These are phyloP conservation scores for Chytriomyces confervae DNA, from an alignment of 192 early-diverging fungal species.

Conservation along the genomic window DNA sequence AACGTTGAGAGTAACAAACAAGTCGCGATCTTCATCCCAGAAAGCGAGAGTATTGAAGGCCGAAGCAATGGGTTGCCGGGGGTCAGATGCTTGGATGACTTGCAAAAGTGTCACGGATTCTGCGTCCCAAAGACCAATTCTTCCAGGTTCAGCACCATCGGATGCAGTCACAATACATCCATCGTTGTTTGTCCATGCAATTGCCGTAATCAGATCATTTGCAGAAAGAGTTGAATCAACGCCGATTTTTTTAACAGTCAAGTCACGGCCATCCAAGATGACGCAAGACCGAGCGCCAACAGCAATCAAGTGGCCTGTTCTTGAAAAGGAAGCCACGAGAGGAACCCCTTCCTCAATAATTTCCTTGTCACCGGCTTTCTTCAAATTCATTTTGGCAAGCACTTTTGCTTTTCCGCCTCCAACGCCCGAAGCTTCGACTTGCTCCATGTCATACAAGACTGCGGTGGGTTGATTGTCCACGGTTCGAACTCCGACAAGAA, in stretches of 20 bases:
- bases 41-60: conserved; percentile 29
- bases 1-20: conserved; percentile 30
- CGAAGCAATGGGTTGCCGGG: conserved; percentile 33
- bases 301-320: conserved; percentile 23
- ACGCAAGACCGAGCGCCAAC: conserved; percentile 28
- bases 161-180: conserved; percentile 40
- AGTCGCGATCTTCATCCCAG: conserved; percentile 36
- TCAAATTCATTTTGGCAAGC: conserved; percentile 23
- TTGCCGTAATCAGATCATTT: conserved; percentile 34
- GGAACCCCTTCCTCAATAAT: conserved; percentile 28
- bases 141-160: conserved; percentile 34
- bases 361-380: not conserved
- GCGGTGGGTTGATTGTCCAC: conserved; percentile 30
- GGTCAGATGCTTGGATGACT: conserved; percentile 18
- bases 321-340: conserved; percentile 16
- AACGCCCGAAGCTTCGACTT: conserved; percentile 24
- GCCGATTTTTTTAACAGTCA: conserved; percentile 25
- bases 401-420: conserved; percentile 32
- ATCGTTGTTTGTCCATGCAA: conserved; percentile 36
- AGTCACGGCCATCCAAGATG: conserved; percentile 23
- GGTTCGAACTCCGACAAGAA: conserved; percentile 33
- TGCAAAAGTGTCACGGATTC: conserved; percentile 29
- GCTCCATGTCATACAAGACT: conserved; percentile 35
- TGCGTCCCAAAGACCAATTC: conserved; percentile 40
- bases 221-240: conserved; percentile 29